A percentile compares a stretch with the other conserved stretches of the same genome.
Evolutionary conservation across 371 early-diverging fungal species (phyloP).

Genomic region (Choanephora cucurbitarum): DNA sequence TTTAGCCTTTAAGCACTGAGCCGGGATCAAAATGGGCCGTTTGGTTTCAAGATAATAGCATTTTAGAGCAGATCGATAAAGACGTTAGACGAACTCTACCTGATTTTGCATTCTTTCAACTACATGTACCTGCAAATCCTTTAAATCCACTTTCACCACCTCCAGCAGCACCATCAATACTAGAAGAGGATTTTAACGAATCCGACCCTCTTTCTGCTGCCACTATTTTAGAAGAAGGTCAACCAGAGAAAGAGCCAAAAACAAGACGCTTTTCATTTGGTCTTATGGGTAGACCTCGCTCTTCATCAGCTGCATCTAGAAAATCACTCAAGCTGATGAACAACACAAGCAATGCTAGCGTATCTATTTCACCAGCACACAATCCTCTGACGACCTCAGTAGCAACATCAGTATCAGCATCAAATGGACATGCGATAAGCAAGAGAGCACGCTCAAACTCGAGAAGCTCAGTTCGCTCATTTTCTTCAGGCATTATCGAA

Average conservation of each 20-base stretch:
- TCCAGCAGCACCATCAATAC: background rate
- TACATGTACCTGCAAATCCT: slow-evolving; percentile 55
- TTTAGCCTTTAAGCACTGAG: slow-evolving; percentile 47
- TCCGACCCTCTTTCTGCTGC: slow-evolving; percentile 15
- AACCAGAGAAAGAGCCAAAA: slow-evolving; percentile 19
- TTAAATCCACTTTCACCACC: slow-evolving; percentile 55
- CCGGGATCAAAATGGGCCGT: slow-evolving; percentile 54
- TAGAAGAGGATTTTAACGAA: slow-evolving; percentile 6
- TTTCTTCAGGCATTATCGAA: slow-evolving; percentile 35
- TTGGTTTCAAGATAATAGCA: slow-evolving; percentile 60
- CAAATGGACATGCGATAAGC: background rate
- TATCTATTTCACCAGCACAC: background rate
- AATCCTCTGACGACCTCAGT: background rate
- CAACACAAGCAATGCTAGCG: slow-evolving; percentile 7
- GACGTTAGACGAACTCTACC: slow-evolving; percentile 83
- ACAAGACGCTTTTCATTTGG: slow-evolving; percentile 46
- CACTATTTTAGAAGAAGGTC: slow-evolving; percentile 3
- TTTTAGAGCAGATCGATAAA: slow-evolving; percentile 82
- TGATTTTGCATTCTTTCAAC: slow-evolving; percentile 82
- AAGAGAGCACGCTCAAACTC: slow-evolving; percentile 44
- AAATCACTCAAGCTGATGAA: slow-evolving; percentile 31
- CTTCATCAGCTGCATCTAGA: slow-evolving; percentile 44
- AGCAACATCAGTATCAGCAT: background rate
- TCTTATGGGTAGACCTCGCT: slow-evolving; percentile 43
- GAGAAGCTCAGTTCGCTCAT: slow-evolving; percentile 42